Conservation (phyloP, 768 basidiomycete genomes). For the Amanita rimosa region DNA sequence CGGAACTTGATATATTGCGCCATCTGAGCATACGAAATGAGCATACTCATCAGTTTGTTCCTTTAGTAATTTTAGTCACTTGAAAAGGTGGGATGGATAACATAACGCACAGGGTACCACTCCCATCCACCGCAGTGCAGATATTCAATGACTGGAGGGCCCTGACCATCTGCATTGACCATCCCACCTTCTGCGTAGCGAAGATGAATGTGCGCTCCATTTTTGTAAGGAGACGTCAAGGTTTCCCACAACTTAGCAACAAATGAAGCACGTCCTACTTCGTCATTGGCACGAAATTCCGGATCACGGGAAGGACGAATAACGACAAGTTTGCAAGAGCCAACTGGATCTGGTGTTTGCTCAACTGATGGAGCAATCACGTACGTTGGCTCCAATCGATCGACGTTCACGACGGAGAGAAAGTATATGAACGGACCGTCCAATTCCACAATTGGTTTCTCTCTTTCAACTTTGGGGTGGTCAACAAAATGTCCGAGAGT, state of each 20-base stretch:
- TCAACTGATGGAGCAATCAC: conserved; percentile 58
- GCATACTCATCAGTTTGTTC: conserved; percentile 46
- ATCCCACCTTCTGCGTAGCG: conserved; percentile 38
- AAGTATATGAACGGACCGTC: conserved; percentile 84
- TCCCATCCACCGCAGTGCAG: conserved; percentile 73
- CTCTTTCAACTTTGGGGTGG: conserved; percentile 21
- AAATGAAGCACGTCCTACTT: conserved; percentile 35
- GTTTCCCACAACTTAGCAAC: conserved; percentile 41
- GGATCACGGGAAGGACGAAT: conserved; percentile 64
- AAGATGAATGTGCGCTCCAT: conserved; percentile 60
- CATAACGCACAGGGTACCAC: conserved; percentile 66
- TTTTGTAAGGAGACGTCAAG: conserved; percentile 61
- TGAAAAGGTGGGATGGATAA: background rate
- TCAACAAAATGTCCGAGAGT: conserved; percentile 31
- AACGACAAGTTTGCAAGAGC: conserved; percentile 63
- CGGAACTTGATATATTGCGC: conserved; percentile 54
- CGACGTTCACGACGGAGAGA: conserved; percentile 70
- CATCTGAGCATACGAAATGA: conserved; percentile 74
- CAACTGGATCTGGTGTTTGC: conserved; percentile 28
- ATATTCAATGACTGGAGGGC: conserved; percentile 61
- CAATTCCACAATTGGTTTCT: conserved; percentile 31
- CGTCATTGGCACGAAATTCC: conserved; percentile 26
- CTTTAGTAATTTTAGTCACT: conserved; percentile 22
- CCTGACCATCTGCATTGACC: conserved; percentile 28
- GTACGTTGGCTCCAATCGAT: conserved; percentile 78